Percentiles rank a stretch among this genome's conserved stretches.
Conservation (phyloP, 1,284 basidiomycete genomes). For the Papiliotrema nemorosa region DNA sequence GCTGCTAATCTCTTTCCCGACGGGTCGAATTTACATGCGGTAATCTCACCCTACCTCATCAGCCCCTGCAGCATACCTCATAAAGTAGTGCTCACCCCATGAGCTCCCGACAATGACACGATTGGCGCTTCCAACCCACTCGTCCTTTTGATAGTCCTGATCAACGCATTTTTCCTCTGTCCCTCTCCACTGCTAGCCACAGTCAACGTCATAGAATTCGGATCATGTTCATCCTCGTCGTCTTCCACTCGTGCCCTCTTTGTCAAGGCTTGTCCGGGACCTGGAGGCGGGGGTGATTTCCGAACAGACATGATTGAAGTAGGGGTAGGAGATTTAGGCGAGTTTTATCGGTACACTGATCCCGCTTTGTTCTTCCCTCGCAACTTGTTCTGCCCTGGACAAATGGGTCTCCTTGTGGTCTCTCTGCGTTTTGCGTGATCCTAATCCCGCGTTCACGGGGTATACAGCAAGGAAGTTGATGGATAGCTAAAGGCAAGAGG, state of each 20-base stretch:
- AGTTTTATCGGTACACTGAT: neutral
- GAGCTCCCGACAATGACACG: constrained; percentile 41
- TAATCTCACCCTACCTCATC: constrained; percentile 45
- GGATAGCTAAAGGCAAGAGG: too few species aligned
- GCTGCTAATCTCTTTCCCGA: constrained; percentile 48
- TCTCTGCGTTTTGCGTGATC: too few species aligned
- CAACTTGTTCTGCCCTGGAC: too few species aligned
- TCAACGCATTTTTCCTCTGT: constrained; percentile 42
- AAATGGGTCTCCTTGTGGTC: too few species aligned
- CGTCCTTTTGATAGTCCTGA: constrained; percentile 45
- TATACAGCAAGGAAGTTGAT: too few species aligned
- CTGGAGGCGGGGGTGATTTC: constrained; percentile 43
- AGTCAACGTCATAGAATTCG: constrained; percentile 32
- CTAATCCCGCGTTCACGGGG: too few species aligned
- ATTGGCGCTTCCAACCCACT: constrained; percentile 48
- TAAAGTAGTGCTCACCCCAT: constrained; percentile 37
- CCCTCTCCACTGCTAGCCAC: constrained; percentile 46
- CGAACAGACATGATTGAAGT: constrained; percentile 36
- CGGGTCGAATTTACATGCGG: constrained; percentile 49
- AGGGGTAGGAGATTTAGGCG: neutral
- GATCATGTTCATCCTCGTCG: constrained; percentile 26
- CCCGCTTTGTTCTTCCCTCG: too few species aligned
- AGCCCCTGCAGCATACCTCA: neutral
- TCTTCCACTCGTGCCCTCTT: constrained; percentile 47
- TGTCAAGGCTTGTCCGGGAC: constrained; percentile 38